These are phyloP conservation scores for Boletales sp. DNA, from an alignment of 768 basidiomycete species.

Conservation along the genomic window DNA sequence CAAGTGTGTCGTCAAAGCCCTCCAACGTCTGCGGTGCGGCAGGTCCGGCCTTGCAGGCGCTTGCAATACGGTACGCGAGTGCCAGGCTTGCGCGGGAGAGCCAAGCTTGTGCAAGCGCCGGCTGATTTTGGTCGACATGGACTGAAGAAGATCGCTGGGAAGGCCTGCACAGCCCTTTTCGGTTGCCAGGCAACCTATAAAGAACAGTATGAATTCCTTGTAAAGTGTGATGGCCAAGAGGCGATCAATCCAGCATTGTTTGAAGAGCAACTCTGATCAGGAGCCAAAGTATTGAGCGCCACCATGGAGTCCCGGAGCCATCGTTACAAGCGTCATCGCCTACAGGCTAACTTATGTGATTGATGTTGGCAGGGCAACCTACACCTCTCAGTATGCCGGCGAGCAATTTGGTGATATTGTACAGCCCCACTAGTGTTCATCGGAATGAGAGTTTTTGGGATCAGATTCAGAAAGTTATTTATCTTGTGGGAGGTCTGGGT, in stretches of 20 bases:
- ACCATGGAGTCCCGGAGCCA: conserved; percentile 26
- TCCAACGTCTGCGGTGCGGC: no score
- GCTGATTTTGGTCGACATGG: conserved; percentile 26
- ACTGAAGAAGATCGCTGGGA: conserved; percentile 27
- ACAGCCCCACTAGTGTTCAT: conserved; percentile 13
- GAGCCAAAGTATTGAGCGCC: conserved; percentile 36
- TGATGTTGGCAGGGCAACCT: conserved; percentile 14
- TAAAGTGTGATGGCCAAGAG: conserved; percentile 32
- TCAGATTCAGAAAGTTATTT: not conserved
- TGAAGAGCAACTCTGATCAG: conserved; percentile 34
- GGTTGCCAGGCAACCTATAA: conserved; percentile 29
- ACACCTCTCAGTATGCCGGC: conserved; percentile 40
- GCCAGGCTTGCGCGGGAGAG: conserved; percentile 22
- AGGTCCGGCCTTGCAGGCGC: no score
- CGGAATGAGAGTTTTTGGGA: conserved; percentile 30
- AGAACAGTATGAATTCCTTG: conserved; percentile 46
- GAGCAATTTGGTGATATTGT: conserved; percentile 45
- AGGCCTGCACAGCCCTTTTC: conserved; percentile 12
- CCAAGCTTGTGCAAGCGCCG: conserved; percentile 27
- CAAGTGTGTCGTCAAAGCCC: no score
- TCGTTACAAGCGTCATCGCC: conserved; percentile 26
- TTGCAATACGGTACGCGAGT: conserved; percentile 37
- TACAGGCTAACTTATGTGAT: conserved; percentile 30
- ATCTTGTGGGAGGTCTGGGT: no score
- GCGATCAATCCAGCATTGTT: conserved; percentile 20